Percentiles rank a stretch among this genome's conserved stretches.
Conservation (phyloP, 1,139 yeast genomes). For the Kurtzmaniella quercitrusa region DNA sequence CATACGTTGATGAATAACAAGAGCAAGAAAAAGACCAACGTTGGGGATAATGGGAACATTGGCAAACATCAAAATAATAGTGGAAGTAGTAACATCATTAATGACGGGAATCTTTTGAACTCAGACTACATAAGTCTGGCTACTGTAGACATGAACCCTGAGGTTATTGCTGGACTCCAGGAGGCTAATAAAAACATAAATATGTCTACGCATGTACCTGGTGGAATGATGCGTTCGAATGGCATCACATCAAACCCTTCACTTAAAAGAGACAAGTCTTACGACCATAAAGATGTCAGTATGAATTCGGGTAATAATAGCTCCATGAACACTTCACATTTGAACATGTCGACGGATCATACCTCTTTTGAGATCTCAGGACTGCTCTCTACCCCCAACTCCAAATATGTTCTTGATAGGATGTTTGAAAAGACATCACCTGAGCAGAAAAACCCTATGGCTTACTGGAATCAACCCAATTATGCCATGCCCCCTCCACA, state of each 20-base stretch:
- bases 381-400: slow-evolving; percentile 39
- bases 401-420: slow-evolving; percentile 37
- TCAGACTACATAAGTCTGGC: not conserved
- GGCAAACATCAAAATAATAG: not conserved
- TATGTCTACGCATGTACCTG: not conserved
- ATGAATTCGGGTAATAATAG: slow-evolving; percentile 23
- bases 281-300: slow-evolving; percentile 17
- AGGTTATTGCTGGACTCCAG: not conserved
- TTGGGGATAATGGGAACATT: slow-evolving; percentile 6
- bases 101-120: slow-evolving; percentile 2
- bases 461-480: slow-evolving; percentile 13
- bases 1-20: slow-evolving; percentile 39
- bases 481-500: slow-evolving; percentile 27
- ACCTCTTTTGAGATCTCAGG: slow-evolving; percentile 38
- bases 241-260: slow-evolving; percentile 13
- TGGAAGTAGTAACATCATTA: slow-evolving; percentile 9
- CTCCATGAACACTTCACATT: slow-evolving; percentile 23
- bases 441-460: slow-evolving; percentile 11
- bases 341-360: slow-evolving; percentile 23
- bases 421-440: slow-evolving; percentile 41
- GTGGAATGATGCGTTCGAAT: not conserved
- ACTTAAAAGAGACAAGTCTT: slow-evolving; percentile 1
- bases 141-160: not conserved
- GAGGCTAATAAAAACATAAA: not conserved
- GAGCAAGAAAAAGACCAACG: slow-evolving; percentile 20